phyloP scores from a whole-genome alignment of 176 grass and related monocot genomes.

The Phyllostachys edulis region DNA sequence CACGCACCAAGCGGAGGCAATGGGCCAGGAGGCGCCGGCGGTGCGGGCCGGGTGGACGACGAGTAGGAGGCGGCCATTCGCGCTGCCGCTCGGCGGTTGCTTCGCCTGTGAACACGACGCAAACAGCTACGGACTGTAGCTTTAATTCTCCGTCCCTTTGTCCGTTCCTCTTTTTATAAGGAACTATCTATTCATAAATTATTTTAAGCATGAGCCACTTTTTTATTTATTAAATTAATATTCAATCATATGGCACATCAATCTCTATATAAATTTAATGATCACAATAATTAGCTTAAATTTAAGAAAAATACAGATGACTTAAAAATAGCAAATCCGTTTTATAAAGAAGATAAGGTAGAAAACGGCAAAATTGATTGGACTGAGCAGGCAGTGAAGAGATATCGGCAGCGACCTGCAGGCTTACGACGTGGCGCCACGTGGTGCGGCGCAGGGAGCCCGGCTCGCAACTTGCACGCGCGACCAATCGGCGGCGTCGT shows the following conservation, averaged over 20 bases:
- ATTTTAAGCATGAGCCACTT: no score
- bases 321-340: no score
- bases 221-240: no score
- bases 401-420: not conserved
- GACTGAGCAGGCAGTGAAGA: not conserved
- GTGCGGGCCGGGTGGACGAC: slow-evolving; percentile 27
- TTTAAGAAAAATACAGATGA: no score
- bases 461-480: not conserved
- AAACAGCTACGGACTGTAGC: not conserved
- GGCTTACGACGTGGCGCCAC: not conserved
- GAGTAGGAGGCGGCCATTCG: slow-evolving; percentile 13
- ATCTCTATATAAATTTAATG: no score
- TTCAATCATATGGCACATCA: no score
- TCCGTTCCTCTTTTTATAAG: not conserved
- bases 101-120: not conserved
- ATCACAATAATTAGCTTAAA: no score
- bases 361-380: not conserved
- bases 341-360: not conserved
- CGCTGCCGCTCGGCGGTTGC: not conserved
- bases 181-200: no score
- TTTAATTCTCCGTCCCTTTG: not conserved
- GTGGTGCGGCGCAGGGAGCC: not conserved
- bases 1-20: slow-evolving; percentile 33
- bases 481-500: not conserved
- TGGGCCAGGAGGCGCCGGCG: slow-evolving; percentile 6